Percentiles rank a stretch among this genome's conserved stretches.
Evolutionary conservation across 768 basidiomycete species (phyloP).

Genomic region (Stropharia rugosoannulata): DNA sequence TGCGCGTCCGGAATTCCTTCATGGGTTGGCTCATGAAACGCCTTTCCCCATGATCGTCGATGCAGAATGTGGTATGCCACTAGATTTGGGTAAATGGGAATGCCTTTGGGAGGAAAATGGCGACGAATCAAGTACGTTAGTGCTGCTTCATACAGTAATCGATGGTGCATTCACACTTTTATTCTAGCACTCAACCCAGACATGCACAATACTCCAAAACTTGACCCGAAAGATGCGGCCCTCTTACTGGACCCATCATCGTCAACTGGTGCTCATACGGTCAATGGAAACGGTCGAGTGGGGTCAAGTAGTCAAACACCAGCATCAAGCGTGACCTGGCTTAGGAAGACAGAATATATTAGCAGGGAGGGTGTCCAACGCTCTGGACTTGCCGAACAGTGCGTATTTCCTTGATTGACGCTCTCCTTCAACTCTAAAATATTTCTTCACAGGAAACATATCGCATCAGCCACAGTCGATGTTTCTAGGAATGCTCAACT

Average conservation of each 20-base stretch:
- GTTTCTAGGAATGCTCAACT: slow-evolving; percentile 75
- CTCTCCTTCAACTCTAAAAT: background rate
- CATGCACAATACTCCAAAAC: slow-evolving; percentile 48
- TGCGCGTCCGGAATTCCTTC: slow-evolving; percentile 81
- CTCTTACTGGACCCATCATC: slow-evolving; percentile 68
- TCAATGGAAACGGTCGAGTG: slow-evolving; percentile 31
- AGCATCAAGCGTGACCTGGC: slow-evolving; percentile 79
- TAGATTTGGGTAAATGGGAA: slow-evolving; percentile 83
- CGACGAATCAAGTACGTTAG: slow-evolving; percentile 57
- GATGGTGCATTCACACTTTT: background rate
- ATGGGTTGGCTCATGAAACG: slow-evolving; percentile 75
- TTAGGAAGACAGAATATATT: slow-evolving; percentile 90
- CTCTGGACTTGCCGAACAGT: slow-evolving; percentile 54
- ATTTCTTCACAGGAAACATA: slow-evolving; percentile 43
- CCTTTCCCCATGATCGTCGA: slow-evolving; percentile 96
- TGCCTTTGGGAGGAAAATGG: slow-evolving; percentile 82
- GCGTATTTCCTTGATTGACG: slow-evolving; percentile 20
- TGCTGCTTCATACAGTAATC: background rate
- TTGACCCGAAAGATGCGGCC: slow-evolving; percentile 77
- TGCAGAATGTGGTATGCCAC: slow-evolving; percentile 94
- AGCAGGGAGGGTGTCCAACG: slow-evolving; percentile 54
- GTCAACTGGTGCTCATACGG: slow-evolving; percentile 42
- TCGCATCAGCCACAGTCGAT: slow-evolving; percentile 53
- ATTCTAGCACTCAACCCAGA: slow-evolving; percentile 61
- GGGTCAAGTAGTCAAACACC: slow-evolving; percentile 32